Base-by-base conservation (phyloP, 1,284 basidiomycete species). In the Schizopora paradoxa region DNA sequence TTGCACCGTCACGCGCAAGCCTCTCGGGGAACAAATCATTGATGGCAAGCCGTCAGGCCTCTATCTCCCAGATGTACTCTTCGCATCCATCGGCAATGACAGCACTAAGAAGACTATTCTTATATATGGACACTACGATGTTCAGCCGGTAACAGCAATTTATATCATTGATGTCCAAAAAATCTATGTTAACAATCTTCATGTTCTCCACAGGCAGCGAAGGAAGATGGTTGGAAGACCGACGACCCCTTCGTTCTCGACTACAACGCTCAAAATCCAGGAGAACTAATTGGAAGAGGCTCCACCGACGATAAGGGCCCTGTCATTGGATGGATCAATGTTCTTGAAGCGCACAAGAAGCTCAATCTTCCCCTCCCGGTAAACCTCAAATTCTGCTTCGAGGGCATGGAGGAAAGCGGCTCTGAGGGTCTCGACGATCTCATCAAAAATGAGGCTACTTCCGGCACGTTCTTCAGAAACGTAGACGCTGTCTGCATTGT, bases 361-460 rank as follows among this genome's bases (percentile, higher is more conserved):
- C 77, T 83, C 38, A 76, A 78, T 32, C 72, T 86, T 45, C 80
- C 86, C 41, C 75, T 99, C 14, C 95, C 95, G 1, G 95, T 99
- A 44, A 99, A 99, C 68, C 67, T 99, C 56, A 82, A 85, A 58
- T 86, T 93, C 73, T 92, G 90, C 71, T 94, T 99, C 60, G 95
- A 99, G 66, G 93, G 95, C 6, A 99, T 99, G 96, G 95, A 99
- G 66, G 95, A 99, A 71, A 88, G 77, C 56, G 95, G 95, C 6
- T 91, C 87, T 35, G 91, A 93, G 58, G 93, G 93, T 5, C 76
- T 99, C 8, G 94, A 98, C 61, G 90, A 90, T 43, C 79, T 97
- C 41, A 93, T 99, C 56, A 69, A 77, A 53, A 73, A 72, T 41
- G 92, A 98, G 70, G 83, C 84, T 48, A 67, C 74, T 41, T 74